Evolutionary conservation across 208 protist genomes (phyloP), one percentile per base, ranked within the genome.

Genomic region (Dictyostelium gargantuum): DNA sequence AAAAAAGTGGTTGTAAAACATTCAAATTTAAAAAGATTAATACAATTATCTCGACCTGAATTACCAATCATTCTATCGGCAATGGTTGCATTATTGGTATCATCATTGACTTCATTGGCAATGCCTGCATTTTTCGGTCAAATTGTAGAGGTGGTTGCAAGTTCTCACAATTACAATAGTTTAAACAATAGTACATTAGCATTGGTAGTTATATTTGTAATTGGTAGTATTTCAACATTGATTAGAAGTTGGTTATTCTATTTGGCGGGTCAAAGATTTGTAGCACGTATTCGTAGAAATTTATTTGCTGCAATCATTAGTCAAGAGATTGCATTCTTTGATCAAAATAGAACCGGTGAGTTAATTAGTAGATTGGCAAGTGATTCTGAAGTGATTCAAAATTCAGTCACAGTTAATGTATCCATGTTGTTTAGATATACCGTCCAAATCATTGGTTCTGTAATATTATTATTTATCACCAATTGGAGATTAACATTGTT

Each of bases 251-350:
- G 23, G 21, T 54, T 84, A 38, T 84, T 92, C 8, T 66, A 70
- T 61, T 32, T 92, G 5, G 86, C 86, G 0, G 91, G 93, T n/a
- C 81, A 96, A 56, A 80, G 76, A 5, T 91, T 96, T 46, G 94
- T 93, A 23, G 86, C 85, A 11, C 42, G 93, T n/a, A 84, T 96
- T 15, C 79, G 94, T 50, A 91, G 61, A 10, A 70, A 91, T 11
- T 50, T 94, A 3, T 97, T 96, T 85, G 35, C 42, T 1, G 54
- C 91, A 19, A 96, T 97, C 21, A 48, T 97, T n/a, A 19, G 40
- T 0, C 96, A 97, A 72, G 96, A 97, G 10, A 85, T 97, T n/a
- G 70, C 76, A 11, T 97, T 95, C 38, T 97, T 97, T 74, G 96
- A 97, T 76, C 32, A 92, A 19, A 94, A 29, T 35, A 93, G 91